Evolutionary conservation across 441 rosid genomes (phyloP).

Genomic region (Lepidium campestre): DNA sequence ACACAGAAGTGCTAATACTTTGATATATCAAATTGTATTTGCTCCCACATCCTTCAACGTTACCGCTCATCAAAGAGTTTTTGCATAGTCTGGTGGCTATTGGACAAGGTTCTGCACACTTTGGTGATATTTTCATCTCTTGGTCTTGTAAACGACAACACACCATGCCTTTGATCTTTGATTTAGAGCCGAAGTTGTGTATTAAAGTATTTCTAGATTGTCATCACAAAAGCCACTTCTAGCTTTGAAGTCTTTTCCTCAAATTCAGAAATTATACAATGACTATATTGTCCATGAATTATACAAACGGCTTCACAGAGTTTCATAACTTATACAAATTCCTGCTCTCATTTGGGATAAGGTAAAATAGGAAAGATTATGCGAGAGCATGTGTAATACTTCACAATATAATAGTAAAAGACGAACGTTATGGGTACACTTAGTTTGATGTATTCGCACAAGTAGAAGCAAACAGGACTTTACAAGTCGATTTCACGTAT

Average conservation of each 20-base stretch:
- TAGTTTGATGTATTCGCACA: too few relatives aligned
- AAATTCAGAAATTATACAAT: background rate
- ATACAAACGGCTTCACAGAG: background rate
- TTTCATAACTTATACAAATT: background rate
- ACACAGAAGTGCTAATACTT: too few relatives aligned
- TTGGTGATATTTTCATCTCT: background rate
- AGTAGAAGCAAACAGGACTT: too few relatives aligned
- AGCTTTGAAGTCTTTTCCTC: background rate
- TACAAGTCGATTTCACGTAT: too few relatives aligned
- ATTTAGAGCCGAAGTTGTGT: background rate
- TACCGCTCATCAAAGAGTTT: too few relatives aligned
- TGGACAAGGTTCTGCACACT: too few relatives aligned
- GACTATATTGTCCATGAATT: background rate
- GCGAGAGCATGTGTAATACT: background rate
- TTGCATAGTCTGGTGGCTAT: too few relatives aligned
- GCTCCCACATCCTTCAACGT: too few relatives aligned
- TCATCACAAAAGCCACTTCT: background rate
- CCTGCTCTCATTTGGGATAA: background rate
- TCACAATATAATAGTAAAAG: too few relatives aligned
- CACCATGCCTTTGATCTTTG: background rate
- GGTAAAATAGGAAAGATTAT: background rate
- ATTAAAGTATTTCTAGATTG: background rate
- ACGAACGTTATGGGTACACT: too few relatives aligned
- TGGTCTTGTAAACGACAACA: background rate
- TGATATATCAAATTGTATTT: too few relatives aligned